phyloP scores from a whole-genome alignment of 139 green algal genomes.

The Yamagishiella unicocca region DNA sequence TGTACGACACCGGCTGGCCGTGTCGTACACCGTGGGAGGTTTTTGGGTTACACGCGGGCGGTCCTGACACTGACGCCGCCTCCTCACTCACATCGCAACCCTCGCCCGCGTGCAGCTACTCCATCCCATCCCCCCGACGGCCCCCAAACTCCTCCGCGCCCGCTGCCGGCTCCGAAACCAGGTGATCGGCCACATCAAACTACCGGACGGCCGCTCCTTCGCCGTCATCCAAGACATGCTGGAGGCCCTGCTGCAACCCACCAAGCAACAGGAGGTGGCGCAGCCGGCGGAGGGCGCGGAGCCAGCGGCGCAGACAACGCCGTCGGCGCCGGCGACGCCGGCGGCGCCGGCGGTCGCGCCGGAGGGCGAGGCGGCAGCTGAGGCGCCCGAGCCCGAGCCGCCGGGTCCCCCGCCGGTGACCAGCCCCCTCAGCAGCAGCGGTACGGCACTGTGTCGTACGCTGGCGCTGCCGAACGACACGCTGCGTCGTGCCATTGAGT shows the following conservation, averaged over 20 bases:
- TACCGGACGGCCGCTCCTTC: slow-evolving; percentile 45
- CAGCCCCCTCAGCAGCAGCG: slow-evolving; percentile 22
- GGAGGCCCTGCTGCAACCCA: neutral
- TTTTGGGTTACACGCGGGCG: too few relatives aligned
- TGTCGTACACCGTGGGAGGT: too few relatives aligned
- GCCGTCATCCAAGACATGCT: slow-evolving; percentile 5
- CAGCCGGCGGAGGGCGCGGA: neutral
- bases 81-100: too few relatives aligned
- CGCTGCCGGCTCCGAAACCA: neutral
- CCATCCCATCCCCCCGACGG: too few relatives aligned
- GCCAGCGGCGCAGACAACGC: neutral
- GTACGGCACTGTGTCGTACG: slow-evolving; percentile 22
- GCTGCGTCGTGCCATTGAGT: slow-evolving; percentile 24
- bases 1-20: too few relatives aligned
- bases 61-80: too few relatives aligned
- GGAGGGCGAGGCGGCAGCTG: neutral
- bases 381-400: neutral
- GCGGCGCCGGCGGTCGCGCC: neutral
- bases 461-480: slow-evolving; percentile 38
- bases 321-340: neutral
- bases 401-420: neutral
- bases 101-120: too few relatives aligned
- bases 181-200: slow-evolving; percentile 18
- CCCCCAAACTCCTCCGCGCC: too few relatives aligned
- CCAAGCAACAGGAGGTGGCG: neutral